Evolutionary conservation across 352 stramenopile genomes (phyloP), one percentile per base, ranked within the genome.

Genomic region (Phytopythium chamaehyphon): DNA sequence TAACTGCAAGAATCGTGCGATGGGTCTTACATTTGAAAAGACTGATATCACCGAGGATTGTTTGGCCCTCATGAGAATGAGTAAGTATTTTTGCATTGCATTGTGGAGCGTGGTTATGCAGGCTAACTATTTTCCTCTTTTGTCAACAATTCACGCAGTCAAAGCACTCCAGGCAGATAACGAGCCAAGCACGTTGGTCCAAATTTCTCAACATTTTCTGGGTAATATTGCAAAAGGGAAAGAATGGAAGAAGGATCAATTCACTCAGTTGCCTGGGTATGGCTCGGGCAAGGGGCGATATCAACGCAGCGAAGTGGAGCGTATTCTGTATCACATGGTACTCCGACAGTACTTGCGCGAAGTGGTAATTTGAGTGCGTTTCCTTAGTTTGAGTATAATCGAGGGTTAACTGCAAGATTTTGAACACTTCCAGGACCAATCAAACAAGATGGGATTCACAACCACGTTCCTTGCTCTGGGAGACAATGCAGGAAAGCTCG

Each of bases 311-410:
- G 84, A 95, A 69, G 69, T 89, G 28, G 84, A 95, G 47, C 73
- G 84, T 12, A 88, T 95, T 42, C 56, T 95, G 38, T 93, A 91
- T 55, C 82, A 93, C 66, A 95, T 95, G 84, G 74, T 95, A 46
- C 67, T 95, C 55, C 79, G 80, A 18, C 79, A 95, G 49, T 95
- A 92, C 24, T 48, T 93, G 14, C 66, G 76, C 4, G 84, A 95
- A 70, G 49, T 88, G 39, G 73, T 82, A 61, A 53, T 66, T 50
- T 26, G 38, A n/a, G 12, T 35, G 22, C n/a, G n/a, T 35, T 48
- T 54, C 6, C 21, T 1, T 36, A 38, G n/a, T 11, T 10, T 15
- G 16, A n/a, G 4, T 3, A 15, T 40, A 3, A 23, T 1, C 16
- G 1, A 45, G 14, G 14, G 19, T 23, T 6, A 12, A 24, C 1